Evolutionary conservation across 352 stramenopile species (phyloP).

Genomic region (Halophytophthora batemanensis): DNA sequence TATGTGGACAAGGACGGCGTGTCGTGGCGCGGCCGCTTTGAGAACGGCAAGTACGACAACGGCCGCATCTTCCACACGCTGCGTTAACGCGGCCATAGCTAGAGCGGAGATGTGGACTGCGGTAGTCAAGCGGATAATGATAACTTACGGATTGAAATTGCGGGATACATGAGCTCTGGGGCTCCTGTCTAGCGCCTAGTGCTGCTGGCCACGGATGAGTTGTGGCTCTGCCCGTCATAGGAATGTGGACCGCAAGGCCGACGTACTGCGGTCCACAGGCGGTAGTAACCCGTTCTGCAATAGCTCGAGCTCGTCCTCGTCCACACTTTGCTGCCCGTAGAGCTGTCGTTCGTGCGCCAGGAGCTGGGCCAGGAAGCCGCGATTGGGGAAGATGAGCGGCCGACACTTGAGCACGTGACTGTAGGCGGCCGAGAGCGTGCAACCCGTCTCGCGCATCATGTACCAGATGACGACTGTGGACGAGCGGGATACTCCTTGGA

Average conservation of each 20-base stretch:
- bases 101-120: background rate
- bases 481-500: constrained; percentile 78
- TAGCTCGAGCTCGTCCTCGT: constrained; percentile 58
- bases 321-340: constrained; percentile 68
- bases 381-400: constrained; percentile 77
- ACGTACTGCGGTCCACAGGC: constrained; percentile 57
- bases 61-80: constrained; percentile 74
- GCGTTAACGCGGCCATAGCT: constrained; percentile 10
- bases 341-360: constrained; percentile 62
- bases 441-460: constrained; percentile 70
- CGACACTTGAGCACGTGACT: constrained; percentile 75
- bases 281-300: constrained; percentile 63
- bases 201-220: too few species aligned
- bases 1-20: constrained; percentile 81
- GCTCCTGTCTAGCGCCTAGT: background rate
- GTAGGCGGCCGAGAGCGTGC: constrained; percentile 73
- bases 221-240: constrained; percentile 19
- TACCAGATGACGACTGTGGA: constrained; percentile 80
- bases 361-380: constrained; percentile 76
- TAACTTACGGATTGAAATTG: constrained; percentile 3
- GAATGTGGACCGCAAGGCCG: constrained; percentile 46
- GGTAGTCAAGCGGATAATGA: background rate
- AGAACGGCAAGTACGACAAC: constrained; percentile 87
- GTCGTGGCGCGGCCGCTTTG: constrained; percentile 59
- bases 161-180: constrained; percentile 3